Percentiles rank a stretch among this genome's conserved stretches.
These are phyloP conservation scores for Claviceps lovelessii DNA, from an alignment of 2,329 filamentous ascomycete species.

Conservation along the genomic window DNA sequence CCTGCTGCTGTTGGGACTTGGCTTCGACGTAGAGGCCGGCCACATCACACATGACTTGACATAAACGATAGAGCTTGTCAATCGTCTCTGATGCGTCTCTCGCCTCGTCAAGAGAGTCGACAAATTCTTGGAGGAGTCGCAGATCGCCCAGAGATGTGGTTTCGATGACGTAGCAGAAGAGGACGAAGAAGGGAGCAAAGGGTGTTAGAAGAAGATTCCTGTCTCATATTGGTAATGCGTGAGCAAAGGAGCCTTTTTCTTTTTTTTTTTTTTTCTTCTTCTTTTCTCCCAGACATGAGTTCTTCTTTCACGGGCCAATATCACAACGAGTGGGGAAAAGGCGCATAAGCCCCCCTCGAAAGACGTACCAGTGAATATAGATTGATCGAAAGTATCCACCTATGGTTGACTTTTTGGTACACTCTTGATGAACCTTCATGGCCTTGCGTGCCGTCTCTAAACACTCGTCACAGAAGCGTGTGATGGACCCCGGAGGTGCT, in stretches of 20 bases:
- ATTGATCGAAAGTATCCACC: conserved; percentile 28
- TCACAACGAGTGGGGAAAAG: too few relatives aligned
- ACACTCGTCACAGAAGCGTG: conserved; percentile 34
- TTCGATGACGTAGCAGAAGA: conserved; percentile 45
- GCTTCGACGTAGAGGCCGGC: conserved; percentile 48
- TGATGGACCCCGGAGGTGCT: conserved; percentile 25
- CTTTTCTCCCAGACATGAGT: too few relatives aligned
- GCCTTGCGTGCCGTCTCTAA: conserved; percentile 35
- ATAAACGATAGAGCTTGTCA: conserved; percentile 47
- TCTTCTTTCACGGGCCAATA: too few relatives aligned
- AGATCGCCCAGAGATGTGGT: conserved; percentile 39
- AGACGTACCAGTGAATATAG: conserved; percentile 37
- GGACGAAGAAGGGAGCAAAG: conserved; percentile 44
- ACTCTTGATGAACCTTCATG: conserved; percentile 29
- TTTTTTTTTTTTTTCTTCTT: not conserved
- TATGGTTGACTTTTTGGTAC: conserved; percentile 28
- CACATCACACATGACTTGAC: conserved; percentile 46
- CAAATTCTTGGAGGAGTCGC: conserved; percentile 39
- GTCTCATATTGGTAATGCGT: not conserved
- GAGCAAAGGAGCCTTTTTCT: not conserved
- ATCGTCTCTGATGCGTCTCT: conserved; percentile 41
- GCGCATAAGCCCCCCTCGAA: too few relatives aligned
- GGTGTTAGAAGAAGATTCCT: conserved; percentile 41
- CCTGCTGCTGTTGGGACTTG: conserved; percentile 33
- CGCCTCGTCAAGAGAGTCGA: conserved; percentile 37